Evolutionary conservation across 345 rosid species (phyloP).

Genomic region (Brassica cretica): DNA sequence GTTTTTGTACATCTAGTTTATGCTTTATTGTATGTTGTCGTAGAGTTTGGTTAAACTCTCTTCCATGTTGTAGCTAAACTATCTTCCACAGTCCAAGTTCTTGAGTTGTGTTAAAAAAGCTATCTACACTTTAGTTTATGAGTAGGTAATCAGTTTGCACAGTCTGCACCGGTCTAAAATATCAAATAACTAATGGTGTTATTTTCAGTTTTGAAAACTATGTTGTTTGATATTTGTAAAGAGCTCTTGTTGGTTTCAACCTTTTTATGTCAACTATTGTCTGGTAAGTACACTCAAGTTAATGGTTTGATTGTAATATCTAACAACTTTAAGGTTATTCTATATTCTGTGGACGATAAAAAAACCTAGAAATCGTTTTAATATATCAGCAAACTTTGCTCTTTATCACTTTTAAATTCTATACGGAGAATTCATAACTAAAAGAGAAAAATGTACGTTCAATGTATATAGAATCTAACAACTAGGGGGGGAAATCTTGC

Average conservation of each 20-base stretch:
- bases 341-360: neutral
- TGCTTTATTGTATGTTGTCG: too few relatives aligned
- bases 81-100: too few relatives aligned
- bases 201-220: neutral
- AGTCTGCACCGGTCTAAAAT: neutral
- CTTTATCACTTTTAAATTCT: neutral
- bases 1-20: too few relatives aligned
- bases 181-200: neutral
- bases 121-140: neutral
- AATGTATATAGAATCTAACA: conserved; percentile 7
- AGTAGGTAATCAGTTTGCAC: neutral
- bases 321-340: neutral
- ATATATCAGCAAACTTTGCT: neutral
- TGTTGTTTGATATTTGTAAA: neutral
- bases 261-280: neutral
- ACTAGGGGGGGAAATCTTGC: neutral
- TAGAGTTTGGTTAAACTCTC: too few relatives aligned
- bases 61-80: too few relatives aligned
- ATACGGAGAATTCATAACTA: neutral
- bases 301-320: neutral
- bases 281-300: neutral
- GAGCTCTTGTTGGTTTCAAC: neutral
- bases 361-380: neutral
- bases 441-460: neutral
- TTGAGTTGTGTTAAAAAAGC: too few relatives aligned